Percentiles rank a stretch among this genome's conserved stretches.
These are phyloP conservation scores for Sicyos baderoa DNA, from an alignment of 306 rosid genomes.

Conservation along the genomic window DNA sequence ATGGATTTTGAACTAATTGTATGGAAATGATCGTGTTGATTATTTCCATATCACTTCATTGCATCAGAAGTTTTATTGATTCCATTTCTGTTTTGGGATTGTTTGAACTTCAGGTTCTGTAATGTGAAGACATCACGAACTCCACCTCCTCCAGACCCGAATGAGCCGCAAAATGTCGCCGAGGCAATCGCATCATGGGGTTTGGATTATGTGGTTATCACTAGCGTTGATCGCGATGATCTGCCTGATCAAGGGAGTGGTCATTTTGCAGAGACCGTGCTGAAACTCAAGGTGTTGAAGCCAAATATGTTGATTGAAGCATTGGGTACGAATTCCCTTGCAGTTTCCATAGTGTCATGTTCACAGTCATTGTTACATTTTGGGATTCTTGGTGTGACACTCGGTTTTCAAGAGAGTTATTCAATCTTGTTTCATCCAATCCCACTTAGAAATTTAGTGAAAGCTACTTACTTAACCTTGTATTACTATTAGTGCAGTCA, in stretches of 20 bases:
- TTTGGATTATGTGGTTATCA: slow-evolving; percentile 93
- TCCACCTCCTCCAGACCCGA: slow-evolving; percentile 92
- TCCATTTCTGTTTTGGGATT: too few species aligned
- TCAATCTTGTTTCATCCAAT: too few species aligned
- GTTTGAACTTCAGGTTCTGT: slow-evolving; percentile 54
- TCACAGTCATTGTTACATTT: not conserved
- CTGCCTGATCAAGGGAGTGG: slow-evolving; percentile 93
- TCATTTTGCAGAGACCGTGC: slow-evolving; percentile 91
- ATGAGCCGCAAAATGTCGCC: slow-evolving; percentile 93
- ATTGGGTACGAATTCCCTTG: slow-evolving; percentile 42
- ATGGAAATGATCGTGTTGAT: too few species aligned
- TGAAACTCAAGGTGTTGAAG: slow-evolving; percentile 69
- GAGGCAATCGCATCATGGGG: slow-evolving; percentile 99
- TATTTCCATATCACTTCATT: too few species aligned
- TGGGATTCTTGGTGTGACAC: too few species aligned
- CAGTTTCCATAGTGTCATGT: not conserved
- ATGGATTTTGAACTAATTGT: not conserved
- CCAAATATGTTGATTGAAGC: slow-evolving; percentile 94
- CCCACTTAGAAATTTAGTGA: too few species aligned
- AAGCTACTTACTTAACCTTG: too few species aligned
- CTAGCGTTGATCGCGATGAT: slow-evolving; percentile 98
- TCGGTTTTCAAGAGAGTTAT: too few species aligned
- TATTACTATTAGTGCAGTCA: too few species aligned
- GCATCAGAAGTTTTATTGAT: too few species aligned
- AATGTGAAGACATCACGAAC: slow-evolving; percentile 94